phyloP scores from a whole-genome alignment of 345 rosid species.

The Dimocarpus longan region DNA sequence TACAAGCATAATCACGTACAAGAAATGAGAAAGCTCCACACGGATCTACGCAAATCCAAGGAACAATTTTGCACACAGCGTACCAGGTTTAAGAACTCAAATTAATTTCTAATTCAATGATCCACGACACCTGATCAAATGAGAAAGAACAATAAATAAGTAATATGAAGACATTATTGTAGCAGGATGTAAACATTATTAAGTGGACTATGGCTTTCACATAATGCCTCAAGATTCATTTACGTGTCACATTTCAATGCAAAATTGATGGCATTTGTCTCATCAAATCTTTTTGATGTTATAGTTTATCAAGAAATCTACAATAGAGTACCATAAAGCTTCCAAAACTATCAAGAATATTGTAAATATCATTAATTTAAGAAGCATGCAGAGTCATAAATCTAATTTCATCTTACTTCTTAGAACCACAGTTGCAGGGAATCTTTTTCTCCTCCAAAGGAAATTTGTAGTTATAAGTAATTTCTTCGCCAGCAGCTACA shows the following conservation, averaged over 20 bases:
- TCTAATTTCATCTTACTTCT: conserved; percentile 60
- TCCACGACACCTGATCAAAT: conserved; percentile 81
- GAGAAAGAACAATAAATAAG: conserved; percentile 9
- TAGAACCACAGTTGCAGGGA: conserved; percentile 96
- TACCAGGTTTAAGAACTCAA: conserved; percentile 29
- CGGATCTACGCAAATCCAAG: not conserved
- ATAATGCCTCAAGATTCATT: not conserved
- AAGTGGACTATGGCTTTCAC: not conserved
- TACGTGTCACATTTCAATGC: not conserved
- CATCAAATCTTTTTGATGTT: not conserved
- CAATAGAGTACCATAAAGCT: conserved; percentile 3
- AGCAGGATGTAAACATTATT: not conserved
- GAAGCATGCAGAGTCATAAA: not conserved
- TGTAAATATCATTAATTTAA: conserved; percentile 15
- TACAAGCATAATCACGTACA: conserved; percentile 10
- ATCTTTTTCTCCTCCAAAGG: conserved; percentile 95
- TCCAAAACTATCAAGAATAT: not conserved
- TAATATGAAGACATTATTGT: conserved; percentile 2
- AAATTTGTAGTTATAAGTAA: conserved; percentile 94
- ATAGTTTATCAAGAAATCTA: conserved; percentile 6
- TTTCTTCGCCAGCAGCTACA: conserved; percentile 86
- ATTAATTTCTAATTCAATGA: conserved; percentile 65
- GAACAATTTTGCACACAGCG: conserved; percentile 23
- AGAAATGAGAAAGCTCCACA: not conserved
- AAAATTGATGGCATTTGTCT: not conserved